Evolutionary conservation across 2,329 filamentous ascomycete species (phyloP).

Genomic region (Phialophora chinensis): DNA sequence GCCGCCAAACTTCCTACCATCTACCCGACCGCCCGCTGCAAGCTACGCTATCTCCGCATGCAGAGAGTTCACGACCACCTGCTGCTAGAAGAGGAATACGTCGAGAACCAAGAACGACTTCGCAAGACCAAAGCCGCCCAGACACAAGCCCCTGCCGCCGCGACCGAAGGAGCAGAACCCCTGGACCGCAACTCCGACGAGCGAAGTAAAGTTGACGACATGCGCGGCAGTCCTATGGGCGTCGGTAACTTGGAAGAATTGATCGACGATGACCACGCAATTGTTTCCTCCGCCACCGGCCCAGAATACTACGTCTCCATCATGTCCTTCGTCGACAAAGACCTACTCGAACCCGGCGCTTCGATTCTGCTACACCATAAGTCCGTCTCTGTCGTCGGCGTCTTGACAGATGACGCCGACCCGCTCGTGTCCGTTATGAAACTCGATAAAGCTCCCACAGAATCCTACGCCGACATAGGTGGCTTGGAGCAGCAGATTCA

Average conservation of each 20-base stretch:
- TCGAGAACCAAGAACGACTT: slow-evolving; percentile 96
- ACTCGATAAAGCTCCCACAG: slow-evolving; percentile 96
- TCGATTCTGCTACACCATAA: slow-evolving; percentile 97
- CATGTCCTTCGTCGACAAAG: slow-evolving; percentile 99
- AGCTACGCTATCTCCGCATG: slow-evolving; percentile 95
- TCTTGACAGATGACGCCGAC: slow-evolving; percentile 94
- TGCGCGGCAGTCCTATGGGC: slow-evolving; percentile 98
- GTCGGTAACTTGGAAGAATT: slow-evolving; percentile 97
- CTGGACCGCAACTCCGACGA: slow-evolving; percentile 92
- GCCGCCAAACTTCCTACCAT: slow-evolving; percentile 93
- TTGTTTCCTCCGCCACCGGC: slow-evolving; percentile 95
- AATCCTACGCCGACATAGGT: slow-evolving; percentile 98
- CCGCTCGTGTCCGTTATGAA: slow-evolving; percentile 98
- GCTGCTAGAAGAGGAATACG: slow-evolving; percentile 95
- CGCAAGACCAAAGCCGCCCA: slow-evolving; percentile 86
- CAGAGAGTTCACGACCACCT: slow-evolving; percentile 98
- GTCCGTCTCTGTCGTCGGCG: slow-evolving; percentile 95
- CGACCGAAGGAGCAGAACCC: slow-evolving; percentile 72
- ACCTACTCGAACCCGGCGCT: slow-evolving; percentile 92
- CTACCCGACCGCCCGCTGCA: slow-evolving; percentile 95
- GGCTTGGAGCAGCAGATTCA: slow-evolving; percentile 95
- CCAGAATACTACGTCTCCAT: slow-evolving; percentile 99
- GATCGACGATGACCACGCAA: slow-evolving; percentile 98
- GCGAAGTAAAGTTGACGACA: slow-evolving; percentile 92
- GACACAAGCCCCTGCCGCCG: slow-evolving; percentile 61